Evolutionary conservation across 2,329 filamentous ascomycete species (phyloP), one percentile per base, ranked within the genome.

Genomic region (Aureobasidium sp.): DNA sequence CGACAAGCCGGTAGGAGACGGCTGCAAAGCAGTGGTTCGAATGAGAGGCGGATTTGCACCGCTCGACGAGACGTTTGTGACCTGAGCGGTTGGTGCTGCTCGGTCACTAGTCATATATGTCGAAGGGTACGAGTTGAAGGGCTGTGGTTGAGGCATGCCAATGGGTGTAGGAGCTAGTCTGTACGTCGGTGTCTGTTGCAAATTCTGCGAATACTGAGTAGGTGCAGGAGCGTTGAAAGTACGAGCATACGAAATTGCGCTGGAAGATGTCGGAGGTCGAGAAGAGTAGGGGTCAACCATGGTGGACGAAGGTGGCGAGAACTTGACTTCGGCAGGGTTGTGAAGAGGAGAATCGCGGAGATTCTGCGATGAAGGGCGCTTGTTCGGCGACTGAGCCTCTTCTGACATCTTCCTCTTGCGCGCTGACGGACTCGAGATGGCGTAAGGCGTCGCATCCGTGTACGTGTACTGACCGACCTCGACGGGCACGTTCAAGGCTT

Each of bases 401-500:
- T 69, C 48, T 1, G 82, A 83, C 32, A 82, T 72, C 65, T 85
- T 84, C 63, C 84, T 78, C 73, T 87, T 87, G 61, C 79, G 78
- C 7, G 77, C 74, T 5, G 76, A 72, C 7, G 76, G 73, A 46
- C 69, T 68, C 62, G 66, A 69, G 37, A 68, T 66, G 37, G 72
- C 70, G 37, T 75, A 75, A 47, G 72, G 65, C 29, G 70, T 71
- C 63, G 66, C 65, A 64, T 83, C 81, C 61, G 81, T 78, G 67
- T 87, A 89, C 12, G 80, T 84, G 69, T 87, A 89, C 15, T 78
- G 76, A 55, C 86, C 86, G 47, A 87, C 80, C 63, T 85, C 78
- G 27, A 82, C 73, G 41, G 64, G 55, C 55, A 64, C 61, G 27
- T 32, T 50, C 41, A 63, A 3, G 51, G 80, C 77, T 13, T 76